Base-by-base conservation (phyloP, 1,139 yeast species). In the Saccharomyces pastorianus region DNA sequence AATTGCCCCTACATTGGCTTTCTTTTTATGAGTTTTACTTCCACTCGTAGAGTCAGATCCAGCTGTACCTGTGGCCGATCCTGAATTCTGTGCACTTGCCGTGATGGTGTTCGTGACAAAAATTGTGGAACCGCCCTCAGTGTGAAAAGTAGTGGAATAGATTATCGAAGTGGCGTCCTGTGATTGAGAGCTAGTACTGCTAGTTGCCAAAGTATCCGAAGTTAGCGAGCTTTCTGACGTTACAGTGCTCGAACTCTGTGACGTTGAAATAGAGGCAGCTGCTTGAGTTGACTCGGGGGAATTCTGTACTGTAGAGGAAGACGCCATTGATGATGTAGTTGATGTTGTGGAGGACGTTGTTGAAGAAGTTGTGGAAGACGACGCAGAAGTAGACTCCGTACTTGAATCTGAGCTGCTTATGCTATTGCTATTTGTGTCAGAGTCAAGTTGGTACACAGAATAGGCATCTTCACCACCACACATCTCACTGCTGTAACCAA, bases 401-500 rank as follows among this genome's bases (percentile, higher is more conserved):
- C 23, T 28, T 7, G 38, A 20, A 5, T 27, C 41, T 8, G 55
- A 27, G 14, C 48, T 31, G 38, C 44, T 47, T 4, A 46, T 38
- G 14, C 34, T 46, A 13, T n/a, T 9, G 14, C n/a, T 32, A 29
- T n/a, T 47, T 28, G 41, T 59, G 8, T 68, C 69, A 49, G 56
- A 63, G 31, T 76, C 58, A 52, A 63, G 63, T 5, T 68, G 65
- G 51, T 66, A 72, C 38, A 72, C 69, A 6, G 67, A 61, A 54
- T 62, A 75, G 5, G 75, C 76, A 32, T 72, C 71, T 34, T 73
- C 59, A 64, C 78, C 77, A 57, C 78, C 78, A 62, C 77, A 75
- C 61, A 59, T 63, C 54, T 74, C 76, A 6, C 49, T 14, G 1
- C 63, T 59, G 51, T 64, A 73, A n/a, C 77, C 77, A 49, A 48